Conservation (phyloP, 2,329 filamentous ascomycete genomes). For the Fusarium keratoplasticum region DNA sequence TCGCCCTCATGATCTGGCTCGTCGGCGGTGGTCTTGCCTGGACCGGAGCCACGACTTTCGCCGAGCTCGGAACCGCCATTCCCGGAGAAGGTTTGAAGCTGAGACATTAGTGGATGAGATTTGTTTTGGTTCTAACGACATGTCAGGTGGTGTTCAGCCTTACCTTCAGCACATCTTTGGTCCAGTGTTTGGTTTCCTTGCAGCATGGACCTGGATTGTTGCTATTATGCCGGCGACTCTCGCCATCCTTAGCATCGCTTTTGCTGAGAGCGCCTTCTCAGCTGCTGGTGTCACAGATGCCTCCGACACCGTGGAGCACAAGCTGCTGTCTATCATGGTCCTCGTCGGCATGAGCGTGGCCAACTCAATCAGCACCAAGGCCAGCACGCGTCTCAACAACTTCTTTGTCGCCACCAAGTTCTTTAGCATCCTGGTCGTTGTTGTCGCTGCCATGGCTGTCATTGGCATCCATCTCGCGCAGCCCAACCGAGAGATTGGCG, state of each 20-base stretch:
- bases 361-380: slow-evolving; percentile 67
- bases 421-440: slow-evolving; percentile 59
- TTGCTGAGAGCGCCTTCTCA: slow-evolving; percentile 70
- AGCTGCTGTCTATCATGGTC: slow-evolving; percentile 62
- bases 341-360: slow-evolving; percentile 60
- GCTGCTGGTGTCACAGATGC: slow-evolving; percentile 60
- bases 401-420: slow-evolving; percentile 69
- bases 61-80: slow-evolving; percentile 72
- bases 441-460: slow-evolving; percentile 62
- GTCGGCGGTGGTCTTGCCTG: slow-evolving; percentile 71
- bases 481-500: slow-evolving; percentile 54
- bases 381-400: slow-evolving; percentile 65
- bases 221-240: slow-evolving; percentile 73
- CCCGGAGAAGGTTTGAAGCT: slow-evolving; percentile 64
- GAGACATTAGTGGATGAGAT: not conserved
- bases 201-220: slow-evolving; percentile 74
- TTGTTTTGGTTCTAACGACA: not conserved
- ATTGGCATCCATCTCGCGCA: slow-evolving; percentile 54
- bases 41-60: slow-evolving; percentile 72
- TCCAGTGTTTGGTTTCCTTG: slow-evolving; percentile 70
- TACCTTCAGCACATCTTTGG: slow-evolving; percentile 72
- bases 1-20: slow-evolving; percentile 69
- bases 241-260: slow-evolving; percentile 73
- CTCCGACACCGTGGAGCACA: slow-evolving; percentile 58
- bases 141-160: slow-evolving; percentile 68